A percentile compares a stretch with the other conserved stretches of the same genome.
Evolutionary conservation across 2,329 filamentous ascomycete species (phyloP).

Genomic region (Penicillium sp.): DNA sequence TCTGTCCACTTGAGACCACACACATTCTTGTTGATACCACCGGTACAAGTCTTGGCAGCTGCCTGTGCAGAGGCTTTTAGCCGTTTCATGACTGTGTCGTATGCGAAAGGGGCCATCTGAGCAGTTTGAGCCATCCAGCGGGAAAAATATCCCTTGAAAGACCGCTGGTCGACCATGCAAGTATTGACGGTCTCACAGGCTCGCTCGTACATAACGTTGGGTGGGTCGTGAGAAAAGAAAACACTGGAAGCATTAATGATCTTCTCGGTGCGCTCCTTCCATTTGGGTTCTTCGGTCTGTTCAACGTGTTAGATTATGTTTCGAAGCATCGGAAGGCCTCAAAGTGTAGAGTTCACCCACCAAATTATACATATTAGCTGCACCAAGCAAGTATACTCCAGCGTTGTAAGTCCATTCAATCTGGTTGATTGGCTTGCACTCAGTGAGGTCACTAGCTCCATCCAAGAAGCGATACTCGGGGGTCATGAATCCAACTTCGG

Average conservation of each 20-base stretch:
- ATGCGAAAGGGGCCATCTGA: constrained; percentile 59
- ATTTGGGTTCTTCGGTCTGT: constrained; percentile 49
- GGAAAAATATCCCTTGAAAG: constrained; percentile 65
- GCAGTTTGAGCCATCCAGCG: constrained; percentile 60
- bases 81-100: constrained; percentile 52
- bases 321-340: not conserved
- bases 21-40: constrained; percentile 40
- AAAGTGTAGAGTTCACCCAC: constrained; percentile 30
- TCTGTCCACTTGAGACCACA: constrained; percentile 47
- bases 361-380: constrained; percentile 58
- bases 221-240: constrained; percentile 49
- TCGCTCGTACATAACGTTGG: constrained; percentile 57
- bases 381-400: constrained; percentile 56
- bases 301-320: not conserved
- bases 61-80: constrained; percentile 55
- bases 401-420: constrained; percentile 60
- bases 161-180: constrained; percentile 64
- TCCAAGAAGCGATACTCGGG: constrained; percentile 55
- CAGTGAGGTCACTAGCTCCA: constrained; percentile 52
- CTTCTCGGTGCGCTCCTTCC: constrained; percentile 51
- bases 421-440: constrained; percentile 54
- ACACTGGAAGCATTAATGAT: constrained; percentile 57
- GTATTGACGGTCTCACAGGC: constrained; percentile 57
- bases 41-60: constrained; percentile 56
- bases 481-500: constrained; percentile 52